Evolutionary conservation across 306 rosid genomes (phyloP), one percentile per base, ranked within the genome.

Genomic region (Trichosanthes cucumerina): DNA sequence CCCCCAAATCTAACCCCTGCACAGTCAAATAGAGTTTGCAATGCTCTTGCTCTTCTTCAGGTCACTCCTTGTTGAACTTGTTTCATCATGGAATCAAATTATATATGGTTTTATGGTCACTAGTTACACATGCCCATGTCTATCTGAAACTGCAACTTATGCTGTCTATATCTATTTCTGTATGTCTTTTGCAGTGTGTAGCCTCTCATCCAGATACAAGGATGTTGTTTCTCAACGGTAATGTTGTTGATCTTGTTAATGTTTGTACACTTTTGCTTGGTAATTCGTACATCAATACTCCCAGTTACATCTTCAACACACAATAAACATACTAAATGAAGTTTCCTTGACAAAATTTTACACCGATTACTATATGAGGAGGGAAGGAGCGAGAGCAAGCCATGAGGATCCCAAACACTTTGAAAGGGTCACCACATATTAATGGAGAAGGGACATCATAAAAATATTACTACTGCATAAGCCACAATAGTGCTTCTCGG

Each of bases 21-120:
- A 10, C 98, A 93, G 76, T 93, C 98, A 21, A 92, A 87, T 82
- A 89, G 97, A 81, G 93, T 89, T 58, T 93, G 98, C 89, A 93
- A 93, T 80, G 94, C 93, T 14, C 94, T 93, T 78, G 94, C 96
- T 4, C 90, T 93, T 84, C 96, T 93, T 78, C 96, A 93, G 97
- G 98, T 91, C 56, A 23, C 34, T 26, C 52, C 9, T 72, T 34
- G 34, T 53, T 62, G n/a, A 28, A 41, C 50, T 78, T 62, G 74
- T 78, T 33, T 38, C 68, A 18, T 59, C 16, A 47, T 21, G 66
- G 52, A 77, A 38, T 58, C 56, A 9, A 57, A 76, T 76, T 57
- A 19, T 33, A 14, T 16, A 38, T 77, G 80, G 57, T 58, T 54
- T 58, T 23, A 23, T 77, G 31, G 70, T 56, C 52, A 13, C 34